Evolutionary conservation across 164 flowering plant genomes (phyloP), one percentile per base, ranked within the genome.

Genomic region (Magnolia kwangsiensis): DNA sequence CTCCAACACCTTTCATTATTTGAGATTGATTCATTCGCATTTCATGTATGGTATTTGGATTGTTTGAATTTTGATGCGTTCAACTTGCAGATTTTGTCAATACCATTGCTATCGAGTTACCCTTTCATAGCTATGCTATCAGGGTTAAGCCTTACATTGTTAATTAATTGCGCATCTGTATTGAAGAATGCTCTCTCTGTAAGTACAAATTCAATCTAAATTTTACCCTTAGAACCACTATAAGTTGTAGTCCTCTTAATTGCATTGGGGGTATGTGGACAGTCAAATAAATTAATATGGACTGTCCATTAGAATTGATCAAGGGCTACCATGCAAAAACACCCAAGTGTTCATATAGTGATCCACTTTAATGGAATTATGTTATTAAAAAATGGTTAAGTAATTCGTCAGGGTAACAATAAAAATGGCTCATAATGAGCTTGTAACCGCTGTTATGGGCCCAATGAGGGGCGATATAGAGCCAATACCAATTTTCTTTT

Each of bases 171-270:
- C 81, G 97, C 92, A 16, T 92, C 95, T 5, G n/a, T 86, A 1
- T 50, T 86, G 81, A 90, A 90, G 89, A 90, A 87, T 80, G 79
- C 83, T 58, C 23, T 92, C 31, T 78, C 88, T 66, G 95, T 90
- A 84, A 89, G 97, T 84, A 55, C 0, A 71, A 29, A 31, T 61
- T n/a, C 21, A 59, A 19, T 37, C 67, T 27, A 21, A 29, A 20
- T 29, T 65, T 65, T 21, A 19, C 20, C 1, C 4, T 65, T 16
- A 21, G n/a, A 4, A 9, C 8, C 20, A 9, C 31, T 21, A 4
- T 65, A 4, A 19, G n/a, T 3, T 59, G 63, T 13, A 4, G n/a
- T 37, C 0, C 63, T 59, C n/a, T 59, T 13, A 14, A 14, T 13
- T 59, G 16, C 16, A 59, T 59, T 19, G 16, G n/a, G 16, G 16